phyloP scores from a whole-genome alignment of 306 rosid genomes.

The Castanospermum australe region DNA sequence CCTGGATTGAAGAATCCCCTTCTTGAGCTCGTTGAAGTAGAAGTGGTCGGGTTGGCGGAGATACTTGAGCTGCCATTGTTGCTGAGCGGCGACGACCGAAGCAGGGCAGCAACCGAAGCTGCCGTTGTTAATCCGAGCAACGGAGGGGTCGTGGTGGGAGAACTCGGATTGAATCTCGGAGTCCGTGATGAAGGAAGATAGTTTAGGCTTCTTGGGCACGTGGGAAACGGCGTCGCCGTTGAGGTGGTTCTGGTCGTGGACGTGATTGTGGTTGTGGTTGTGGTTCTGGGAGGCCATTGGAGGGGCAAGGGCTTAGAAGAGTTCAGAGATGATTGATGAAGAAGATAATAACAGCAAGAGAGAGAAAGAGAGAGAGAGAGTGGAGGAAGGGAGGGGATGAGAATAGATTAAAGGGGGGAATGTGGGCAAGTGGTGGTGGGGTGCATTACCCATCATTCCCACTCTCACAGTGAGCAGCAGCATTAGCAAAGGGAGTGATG shows the following conservation, averaged over 20 bases:
- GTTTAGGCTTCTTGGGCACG: constrained; percentile 49
- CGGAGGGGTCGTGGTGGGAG: constrained; percentile 58
- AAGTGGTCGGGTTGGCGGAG: constrained; percentile 75
- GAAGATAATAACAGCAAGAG: neutral
- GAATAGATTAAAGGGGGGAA: too few relatives aligned
- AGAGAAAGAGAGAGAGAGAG: neutral
- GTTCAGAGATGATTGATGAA: neutral
- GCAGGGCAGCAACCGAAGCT: constrained; percentile 73
- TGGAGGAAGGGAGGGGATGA: too few relatives aligned
- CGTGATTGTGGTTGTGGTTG: neutral
- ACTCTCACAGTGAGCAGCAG: too few relatives aligned
- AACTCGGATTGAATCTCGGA: constrained; percentile 61
- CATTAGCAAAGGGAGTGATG: too few relatives aligned
- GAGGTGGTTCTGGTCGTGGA: constrained; percentile 15
- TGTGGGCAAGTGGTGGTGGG: too few relatives aligned
- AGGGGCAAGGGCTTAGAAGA: neutral
- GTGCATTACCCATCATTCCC: too few relatives aligned
- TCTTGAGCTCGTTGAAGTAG: constrained; percentile 66
- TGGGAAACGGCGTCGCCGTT: constrained; percentile 56
- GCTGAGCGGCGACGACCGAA: constrained; percentile 56
- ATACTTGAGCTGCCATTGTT: constrained; percentile 45
- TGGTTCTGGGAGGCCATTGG: constrained; percentile 27
- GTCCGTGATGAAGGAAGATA: constrained; percentile 39
- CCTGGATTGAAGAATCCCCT: constrained; percentile 50
- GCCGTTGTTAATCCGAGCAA: constrained; percentile 84